Evolutionary conservation across 148 eudicot species (phyloP).

Genomic region (Arbutus unedo): DNA sequence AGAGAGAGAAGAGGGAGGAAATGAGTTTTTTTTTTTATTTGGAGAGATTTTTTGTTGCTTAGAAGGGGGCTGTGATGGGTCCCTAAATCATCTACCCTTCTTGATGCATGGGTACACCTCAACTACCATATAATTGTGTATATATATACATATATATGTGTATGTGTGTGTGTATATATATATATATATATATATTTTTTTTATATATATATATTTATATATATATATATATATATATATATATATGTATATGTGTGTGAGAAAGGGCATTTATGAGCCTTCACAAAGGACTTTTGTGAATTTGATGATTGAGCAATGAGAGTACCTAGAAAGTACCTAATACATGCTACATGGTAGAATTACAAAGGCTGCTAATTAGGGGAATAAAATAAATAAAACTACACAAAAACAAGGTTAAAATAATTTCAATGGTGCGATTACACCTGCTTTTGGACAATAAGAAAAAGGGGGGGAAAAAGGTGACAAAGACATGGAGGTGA

Average conservation of each 20-base stretch:
- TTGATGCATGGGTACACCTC: constrained; percentile 15
- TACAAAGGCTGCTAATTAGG: constrained; percentile 12
- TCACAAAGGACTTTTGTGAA: neutral
- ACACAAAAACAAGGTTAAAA: neutral
- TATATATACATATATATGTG: neutral
- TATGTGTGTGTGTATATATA: neutral
- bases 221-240: neutral
- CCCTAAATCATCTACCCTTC: constrained; percentile 19
- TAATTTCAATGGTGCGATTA: constrained; percentile 3
- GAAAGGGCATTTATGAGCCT: neutral
- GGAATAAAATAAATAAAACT: neutral
- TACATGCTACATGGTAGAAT: neutral
- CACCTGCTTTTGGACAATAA: constrained; percentile 16
- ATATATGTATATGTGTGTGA: neutral
- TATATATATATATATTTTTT: too few species aligned
- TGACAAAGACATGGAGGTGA: neutral
- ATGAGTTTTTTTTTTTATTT: neutral
- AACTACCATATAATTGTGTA: constrained; percentile 1
- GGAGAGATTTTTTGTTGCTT: neutral
- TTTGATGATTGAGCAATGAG: constrained; percentile 20
- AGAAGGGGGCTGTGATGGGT: constrained; percentile 9
- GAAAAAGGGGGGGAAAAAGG: neutral
- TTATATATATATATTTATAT: too few species aligned
- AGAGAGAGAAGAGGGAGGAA: neutral
- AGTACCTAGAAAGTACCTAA: neutral